Evolutionary conservation across 768 basidiomycete genomes (phyloP).

Genomic region (Mycena indigotica): DNA sequence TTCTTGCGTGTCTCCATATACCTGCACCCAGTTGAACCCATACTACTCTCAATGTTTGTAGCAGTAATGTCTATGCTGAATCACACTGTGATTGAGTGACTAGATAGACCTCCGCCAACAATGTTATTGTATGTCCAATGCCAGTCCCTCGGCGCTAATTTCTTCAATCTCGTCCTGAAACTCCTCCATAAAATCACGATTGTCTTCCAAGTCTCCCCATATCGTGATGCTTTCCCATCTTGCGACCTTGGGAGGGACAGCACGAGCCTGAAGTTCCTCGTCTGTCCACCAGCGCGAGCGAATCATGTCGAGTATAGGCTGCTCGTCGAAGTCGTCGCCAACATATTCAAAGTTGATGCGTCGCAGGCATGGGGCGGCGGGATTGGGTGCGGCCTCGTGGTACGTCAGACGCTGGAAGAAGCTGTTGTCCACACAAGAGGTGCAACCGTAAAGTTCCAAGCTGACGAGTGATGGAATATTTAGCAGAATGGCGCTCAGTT

Average conservation of each 20-base stretch:
- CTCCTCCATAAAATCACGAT: background rate
- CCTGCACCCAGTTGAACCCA: too few species aligned
- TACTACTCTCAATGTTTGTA: too few species aligned
- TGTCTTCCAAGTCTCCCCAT: background rate
- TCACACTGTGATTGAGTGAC: too few species aligned
- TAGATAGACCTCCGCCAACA: too few species aligned
- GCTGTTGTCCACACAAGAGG: background rate
- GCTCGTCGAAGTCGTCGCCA: background rate
- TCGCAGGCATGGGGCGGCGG: background rate
- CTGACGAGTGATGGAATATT: background rate
- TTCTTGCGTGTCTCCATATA: too few species aligned
- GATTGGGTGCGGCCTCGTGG: background rate
- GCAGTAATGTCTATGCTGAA: too few species aligned
- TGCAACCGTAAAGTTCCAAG: background rate
- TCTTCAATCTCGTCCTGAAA: background rate
- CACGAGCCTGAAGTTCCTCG: background rate
- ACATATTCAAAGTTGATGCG: background rate
- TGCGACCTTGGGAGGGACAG: background rate
- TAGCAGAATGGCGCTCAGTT: background rate
- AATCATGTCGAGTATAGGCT: background rate
- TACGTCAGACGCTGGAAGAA: background rate
- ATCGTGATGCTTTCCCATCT: background rate
- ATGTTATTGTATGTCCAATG: background rate
- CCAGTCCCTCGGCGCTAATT: background rate
- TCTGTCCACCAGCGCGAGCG: constrained; percentile 8